Base-by-base conservation (phyloP, 805 yeast species). In the Wickerhamiella cacticola region DNA sequence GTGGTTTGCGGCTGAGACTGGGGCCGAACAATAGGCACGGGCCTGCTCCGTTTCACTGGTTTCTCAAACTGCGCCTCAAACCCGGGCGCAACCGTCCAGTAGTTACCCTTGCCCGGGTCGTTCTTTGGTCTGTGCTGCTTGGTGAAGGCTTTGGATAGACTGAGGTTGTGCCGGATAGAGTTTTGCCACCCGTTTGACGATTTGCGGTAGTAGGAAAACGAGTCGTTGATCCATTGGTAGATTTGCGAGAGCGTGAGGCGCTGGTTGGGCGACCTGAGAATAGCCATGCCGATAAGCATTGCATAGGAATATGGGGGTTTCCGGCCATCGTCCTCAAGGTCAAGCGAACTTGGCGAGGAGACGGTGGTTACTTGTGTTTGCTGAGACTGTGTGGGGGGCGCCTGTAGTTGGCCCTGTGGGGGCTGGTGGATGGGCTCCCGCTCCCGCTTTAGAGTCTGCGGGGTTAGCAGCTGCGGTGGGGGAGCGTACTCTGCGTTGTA, bases 241-340 rank as follows among this genome's bases (percentile, higher is more conserved):
- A 89, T 92, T 59, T 86, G 95, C 0, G 92, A 74, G 46, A 82
- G 65, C 2, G 94, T 82, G 35, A 87, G 70, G 53, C 80, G 80
- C 41, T 81, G 72, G 13, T 69, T 73, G 1, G 80, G 79, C n/a
- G 94, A 78, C 52, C 92, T 76, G 54, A 89, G 68, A 43, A 89
- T 83, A 1, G 97, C 89, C 81, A 89, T 80, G 1, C 95, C 96
- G 53, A 89, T 89, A 51, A 89, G 71, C 46, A 87, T 80, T 3
- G 98, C 98, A 61, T 89, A 89, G 5, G 96, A 85, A 63, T 79
- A 88, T 0, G 95, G 95, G 1, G 98, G 98, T 63, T 92, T 89
- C 45, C 66, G 71, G 22, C 78, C 75, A 8, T 79, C 76, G 55
- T 79, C 78, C 24, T 56, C 53, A 9, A 72, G 59, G 8, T 58